Conservation (phyloP, 2,329 filamentous ascomycete species). For the Emmonsiellopsis sp. region DNA sequence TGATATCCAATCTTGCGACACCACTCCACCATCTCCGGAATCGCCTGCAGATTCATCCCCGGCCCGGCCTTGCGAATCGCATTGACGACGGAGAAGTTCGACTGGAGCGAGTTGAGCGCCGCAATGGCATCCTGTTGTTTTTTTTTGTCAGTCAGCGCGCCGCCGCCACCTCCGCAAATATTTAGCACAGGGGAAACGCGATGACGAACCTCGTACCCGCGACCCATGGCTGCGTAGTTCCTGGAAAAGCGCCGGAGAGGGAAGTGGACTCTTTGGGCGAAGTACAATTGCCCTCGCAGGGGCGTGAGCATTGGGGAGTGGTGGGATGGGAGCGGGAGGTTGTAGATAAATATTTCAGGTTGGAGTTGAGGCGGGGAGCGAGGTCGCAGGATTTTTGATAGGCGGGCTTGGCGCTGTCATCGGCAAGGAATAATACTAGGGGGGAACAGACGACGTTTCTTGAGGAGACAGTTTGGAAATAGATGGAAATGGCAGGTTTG, state of each 20-base stretch:
- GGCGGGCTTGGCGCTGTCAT: too few species aligned
- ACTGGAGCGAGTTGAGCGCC: conserved; percentile 66
- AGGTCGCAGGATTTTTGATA: too few species aligned
- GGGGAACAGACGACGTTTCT: too few species aligned
- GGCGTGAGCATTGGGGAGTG: neutral
- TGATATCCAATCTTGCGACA: conserved; percentile 65
- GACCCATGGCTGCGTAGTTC: conserved; percentile 25
- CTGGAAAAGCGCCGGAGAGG: conserved; percentile 22
- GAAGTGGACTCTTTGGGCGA: conserved; percentile 1
- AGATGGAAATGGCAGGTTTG: too few species aligned
- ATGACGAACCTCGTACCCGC: conserved; percentile 28
- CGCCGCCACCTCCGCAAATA: neutral
- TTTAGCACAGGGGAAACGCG: neutral
- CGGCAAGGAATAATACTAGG: too few species aligned
- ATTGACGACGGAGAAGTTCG: conserved; percentile 69
- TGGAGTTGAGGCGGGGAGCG: too few species aligned
- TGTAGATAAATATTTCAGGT: too few species aligned
- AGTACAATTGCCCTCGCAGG: neutral
- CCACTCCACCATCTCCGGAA: conserved; percentile 77
- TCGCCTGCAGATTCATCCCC: conserved; percentile 62
- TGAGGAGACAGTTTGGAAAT: too few species aligned
- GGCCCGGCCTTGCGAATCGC: conserved; percentile 65
- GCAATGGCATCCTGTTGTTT: conserved; percentile 53
- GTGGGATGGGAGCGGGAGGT: neutral
- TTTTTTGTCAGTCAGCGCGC: neutral